These are phyloP conservation scores for Sindora glabra DNA, from an alignment of 306 rosid genomes.

Conservation along the genomic window DNA sequence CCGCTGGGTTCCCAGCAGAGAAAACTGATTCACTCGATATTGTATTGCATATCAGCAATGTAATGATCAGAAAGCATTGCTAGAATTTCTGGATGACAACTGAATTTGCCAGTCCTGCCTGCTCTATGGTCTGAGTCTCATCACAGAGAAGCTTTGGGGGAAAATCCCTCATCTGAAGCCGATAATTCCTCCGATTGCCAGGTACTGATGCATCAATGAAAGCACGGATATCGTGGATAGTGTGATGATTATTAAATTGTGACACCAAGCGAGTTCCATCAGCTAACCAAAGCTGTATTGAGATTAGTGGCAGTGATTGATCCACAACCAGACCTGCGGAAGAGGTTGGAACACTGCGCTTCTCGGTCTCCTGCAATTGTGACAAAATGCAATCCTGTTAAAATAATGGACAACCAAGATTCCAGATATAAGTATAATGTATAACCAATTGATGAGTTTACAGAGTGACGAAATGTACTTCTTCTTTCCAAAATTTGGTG, in stretches of 20 bases:
- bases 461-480: too few relatives aligned
- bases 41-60: constrained; percentile 8
- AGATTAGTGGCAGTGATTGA: constrained; percentile 64
- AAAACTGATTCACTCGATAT: constrained; percentile 13
- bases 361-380: constrained; percentile 65
- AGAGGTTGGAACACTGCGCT: constrained; percentile 36
- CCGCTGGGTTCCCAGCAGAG: not conserved
- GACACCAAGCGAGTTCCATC: constrained; percentile 85
- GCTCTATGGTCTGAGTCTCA: constrained; percentile 63
- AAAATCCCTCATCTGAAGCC: constrained; percentile 82
- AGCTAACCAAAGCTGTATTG: constrained; percentile 82
- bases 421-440: not conserved
- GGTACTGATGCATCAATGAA: constrained; percentile 76
- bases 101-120: constrained; percentile 85
- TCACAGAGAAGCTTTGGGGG: constrained; percentile 83
- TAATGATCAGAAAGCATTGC: constrained; percentile 10
- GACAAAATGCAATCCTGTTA: not conserved
- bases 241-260: constrained; percentile 60
- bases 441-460: not conserved
- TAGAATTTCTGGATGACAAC: constrained; percentile 92
- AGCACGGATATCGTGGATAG: constrained; percentile 51
- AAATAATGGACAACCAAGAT: not conserved
- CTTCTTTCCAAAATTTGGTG: not conserved
- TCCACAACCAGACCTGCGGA: constrained; percentile 53
- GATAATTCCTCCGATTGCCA: constrained; percentile 51